Percentiles rank a stretch among this genome's conserved stretches.
Evolutionary conservation across 2,329 filamentous ascomycete species (phyloP).

Genomic region (Phoma sp.): DNA sequence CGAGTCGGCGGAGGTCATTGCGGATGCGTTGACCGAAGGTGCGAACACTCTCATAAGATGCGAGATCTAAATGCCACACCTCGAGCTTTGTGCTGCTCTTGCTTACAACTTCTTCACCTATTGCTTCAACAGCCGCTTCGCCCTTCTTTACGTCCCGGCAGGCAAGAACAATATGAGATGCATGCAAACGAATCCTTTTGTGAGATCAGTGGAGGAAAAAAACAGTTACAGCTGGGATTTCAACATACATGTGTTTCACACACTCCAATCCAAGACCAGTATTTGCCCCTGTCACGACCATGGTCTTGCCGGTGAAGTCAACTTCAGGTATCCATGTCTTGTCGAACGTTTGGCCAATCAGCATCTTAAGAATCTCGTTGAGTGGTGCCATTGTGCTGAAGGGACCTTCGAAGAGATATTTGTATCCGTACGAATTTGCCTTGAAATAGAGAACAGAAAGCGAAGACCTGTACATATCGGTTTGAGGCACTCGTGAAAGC

Average conservation of each 20-base stretch:
- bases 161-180: constrained; percentile 7
- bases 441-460: no score
- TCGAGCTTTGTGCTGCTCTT: constrained; percentile 4
- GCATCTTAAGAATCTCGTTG: constrained; percentile 13
- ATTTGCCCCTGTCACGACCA: constrained; percentile 18
- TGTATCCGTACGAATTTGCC: no score
- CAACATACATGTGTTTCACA: constrained; percentile 17
- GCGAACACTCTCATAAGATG: constrained; percentile 1
- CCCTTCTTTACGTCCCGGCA: constrained; percentile 11
- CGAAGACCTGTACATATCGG: no score
- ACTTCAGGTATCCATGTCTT: constrained; percentile 7
- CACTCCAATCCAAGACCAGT: constrained; percentile 17
- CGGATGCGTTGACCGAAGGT: constrained; percentile 11
- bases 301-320: constrained; percentile 7
- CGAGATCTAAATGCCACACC: constrained; percentile 15
- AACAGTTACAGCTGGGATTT: no score
- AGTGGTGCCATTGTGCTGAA: constrained; percentile 13
- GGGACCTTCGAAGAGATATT: no score
- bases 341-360: constrained; percentile 16
- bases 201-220: no score
- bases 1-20: constrained; percentile 11
- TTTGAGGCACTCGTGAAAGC: no score
- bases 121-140: constrained; percentile 1
- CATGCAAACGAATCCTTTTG: not conserved
- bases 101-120: constrained; percentile 1